A percentile compares a stretch with the other conserved stretches of the same genome.
Conservation (phyloP, 805 yeast species). For the Dipodascus geniculatus region DNA sequence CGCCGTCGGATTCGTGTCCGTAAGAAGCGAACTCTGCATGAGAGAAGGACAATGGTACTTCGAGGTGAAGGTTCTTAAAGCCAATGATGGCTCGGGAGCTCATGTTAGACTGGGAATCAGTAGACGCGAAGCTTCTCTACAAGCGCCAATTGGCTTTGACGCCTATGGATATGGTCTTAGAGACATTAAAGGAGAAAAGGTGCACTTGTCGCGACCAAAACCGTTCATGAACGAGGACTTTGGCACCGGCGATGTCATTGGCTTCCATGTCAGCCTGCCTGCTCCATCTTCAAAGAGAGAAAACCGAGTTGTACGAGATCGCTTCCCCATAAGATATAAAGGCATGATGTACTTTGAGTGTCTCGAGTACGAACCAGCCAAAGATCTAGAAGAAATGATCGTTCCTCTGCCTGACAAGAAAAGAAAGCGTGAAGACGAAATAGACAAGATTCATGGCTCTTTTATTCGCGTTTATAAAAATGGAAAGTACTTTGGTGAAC, state of each 20-base stretch:
- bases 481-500: slow-evolving; percentile 54
- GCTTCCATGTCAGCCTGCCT: slow-evolving; percentile 67
- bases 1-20: slow-evolving; percentile 67
- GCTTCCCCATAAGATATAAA: slow-evolving; percentile 76
- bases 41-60: slow-evolving; percentile 72
- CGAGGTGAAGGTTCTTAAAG: slow-evolving; percentile 52
- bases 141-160: slow-evolving; percentile 93
- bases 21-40: slow-evolving; percentile 61
- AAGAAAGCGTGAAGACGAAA: slow-evolving; percentile 9
- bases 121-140: slow-evolving; percentile 77
- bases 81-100: slow-evolving; percentile 20
- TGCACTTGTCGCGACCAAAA: slow-evolving; percentile 62
- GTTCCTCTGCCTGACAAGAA: slow-evolving; percentile 23
- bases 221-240: slow-evolving; percentile 47
- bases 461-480: slow-evolving; percentile 62
- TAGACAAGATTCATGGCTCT: slow-evolving; percentile 30
- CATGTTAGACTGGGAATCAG: slow-evolving; percentile 80
- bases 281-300: slow-evolving; percentile 13
- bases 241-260: slow-evolving; percentile 69
- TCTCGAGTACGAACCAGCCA: slow-evolving; percentile 62
- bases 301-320: slow-evolving; percentile 56
- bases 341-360: slow-evolving; percentile 73
- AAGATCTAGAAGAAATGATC: slow-evolving; percentile 59
- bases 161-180: slow-evolving; percentile 88
- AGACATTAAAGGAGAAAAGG: slow-evolving; percentile 61